Evolutionary conservation across 805 yeast genomes (phyloP).

Genomic region (Ogataea sp.): DNA sequence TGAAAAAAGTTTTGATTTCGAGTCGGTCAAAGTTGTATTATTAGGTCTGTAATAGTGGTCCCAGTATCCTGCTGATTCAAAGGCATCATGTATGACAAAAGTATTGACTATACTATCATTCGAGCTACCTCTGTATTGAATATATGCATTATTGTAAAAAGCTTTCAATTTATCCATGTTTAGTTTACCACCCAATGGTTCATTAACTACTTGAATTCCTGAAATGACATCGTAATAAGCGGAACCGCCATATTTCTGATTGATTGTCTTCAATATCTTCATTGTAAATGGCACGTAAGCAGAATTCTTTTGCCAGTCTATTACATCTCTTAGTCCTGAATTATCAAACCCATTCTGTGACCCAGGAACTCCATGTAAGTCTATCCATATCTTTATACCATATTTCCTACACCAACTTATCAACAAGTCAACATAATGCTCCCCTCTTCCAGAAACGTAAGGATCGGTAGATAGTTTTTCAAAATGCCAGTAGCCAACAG

Average conservation of each 20-base stretch:
- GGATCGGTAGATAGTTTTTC: conserved; percentile 58
- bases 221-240: conserved; percentile 48
- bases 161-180: conserved; percentile 32
- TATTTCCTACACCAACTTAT: conserved; percentile 62
- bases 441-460: conserved; percentile 72
- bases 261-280: conserved; percentile 40
- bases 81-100: conserved; percentile 62
- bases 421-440: conserved; percentile 63
- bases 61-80: conserved; percentile 49
- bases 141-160: conserved; percentile 35
- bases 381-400: conserved; percentile 76
- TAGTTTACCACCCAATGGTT: conserved; percentile 53
- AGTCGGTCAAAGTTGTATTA: neutral
- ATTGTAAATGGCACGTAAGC: conserved; percentile 40
- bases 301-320: conserved; percentile 33
- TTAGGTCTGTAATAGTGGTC: conserved; percentile 29
- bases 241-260: conserved; percentile 41
- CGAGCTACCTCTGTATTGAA: conserved; percentile 35
- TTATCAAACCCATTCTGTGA: conserved; percentile 95
- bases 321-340: conserved; percentile 70
- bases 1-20: no score
- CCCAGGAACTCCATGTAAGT: conserved; percentile 94
- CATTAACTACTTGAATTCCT: conserved; percentile 66
- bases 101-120: conserved; percentile 27
- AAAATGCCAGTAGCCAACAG: conserved; percentile 95